Evolutionary conservation across 2,329 filamentous ascomycete species (phyloP).

Genomic region (Aspergillus arachidicola): DNA sequence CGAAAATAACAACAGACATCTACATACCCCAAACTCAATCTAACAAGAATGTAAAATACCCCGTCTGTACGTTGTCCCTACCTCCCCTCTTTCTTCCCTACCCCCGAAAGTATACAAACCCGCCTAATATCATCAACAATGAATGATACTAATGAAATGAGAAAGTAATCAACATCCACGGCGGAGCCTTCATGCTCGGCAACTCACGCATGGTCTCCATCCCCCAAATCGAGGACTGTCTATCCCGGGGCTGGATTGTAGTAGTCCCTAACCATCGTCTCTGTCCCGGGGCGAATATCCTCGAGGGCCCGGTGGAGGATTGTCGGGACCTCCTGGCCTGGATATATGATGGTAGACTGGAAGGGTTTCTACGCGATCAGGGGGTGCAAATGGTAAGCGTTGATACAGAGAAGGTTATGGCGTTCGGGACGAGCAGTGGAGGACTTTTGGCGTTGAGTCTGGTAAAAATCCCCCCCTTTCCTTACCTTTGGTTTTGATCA

Average conservation of each 20-base stretch:
- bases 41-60: constrained; percentile 16
- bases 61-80: constrained; percentile 24
- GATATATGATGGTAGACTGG: constrained; percentile 36
- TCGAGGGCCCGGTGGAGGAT: constrained; percentile 52
- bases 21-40: constrained; percentile 25
- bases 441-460: constrained; percentile 50
- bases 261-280: constrained; percentile 37
- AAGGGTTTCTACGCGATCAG: constrained; percentile 31
- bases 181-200: constrained; percentile 49
- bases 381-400: constrained; percentile 16
- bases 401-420: constrained; percentile 42
- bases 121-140: too few relatives aligned
- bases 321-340: constrained; percentile 48
- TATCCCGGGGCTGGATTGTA: constrained; percentile 43
- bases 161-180: constrained; percentile 46
- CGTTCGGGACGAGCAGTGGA: constrained; percentile 53
- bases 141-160: not conserved
- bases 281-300: constrained; percentile 52
- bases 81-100: not conserved
- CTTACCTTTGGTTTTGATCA: not conserved
- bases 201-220: constrained; percentile 43
- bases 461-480: constrained; percentile 23
- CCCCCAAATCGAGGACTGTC: constrained; percentile 43
- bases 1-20: constrained; percentile 29
- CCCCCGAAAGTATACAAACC: not conserved